Conservation (phyloP, 371 early-diverging fungal genomes). For the Neoconidiobolus thromboides region DNA sequence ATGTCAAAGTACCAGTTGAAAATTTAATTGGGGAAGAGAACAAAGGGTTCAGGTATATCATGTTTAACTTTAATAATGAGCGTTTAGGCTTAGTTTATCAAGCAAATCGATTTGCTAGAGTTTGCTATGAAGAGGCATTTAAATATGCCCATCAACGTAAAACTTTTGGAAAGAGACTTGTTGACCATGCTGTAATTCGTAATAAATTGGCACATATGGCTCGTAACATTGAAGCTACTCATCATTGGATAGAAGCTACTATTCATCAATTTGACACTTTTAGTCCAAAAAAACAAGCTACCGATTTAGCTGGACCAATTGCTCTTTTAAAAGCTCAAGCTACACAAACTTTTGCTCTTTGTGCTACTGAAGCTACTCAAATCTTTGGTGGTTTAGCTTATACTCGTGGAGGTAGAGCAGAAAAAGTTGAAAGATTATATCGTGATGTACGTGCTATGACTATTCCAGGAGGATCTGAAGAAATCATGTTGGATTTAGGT, state of each 20-base stretch:
- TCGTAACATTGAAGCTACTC: conserved; percentile 68
- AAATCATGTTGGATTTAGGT: conserved; percentile 59
- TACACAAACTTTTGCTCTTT: conserved; percentile 69
- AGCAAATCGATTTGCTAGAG: conserved; percentile 67
- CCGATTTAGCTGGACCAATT: conserved; percentile 67
- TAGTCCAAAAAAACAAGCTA: conserved; percentile 41
- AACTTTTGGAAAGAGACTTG: conserved; percentile 64
- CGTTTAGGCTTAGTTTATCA: conserved; percentile 60
- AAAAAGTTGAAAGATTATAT: conserved; percentile 67
- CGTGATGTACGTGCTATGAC: conserved; percentile 73
- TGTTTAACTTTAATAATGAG: conserved; percentile 62
- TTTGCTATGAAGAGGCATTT: conserved; percentile 67
- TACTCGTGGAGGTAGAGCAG: conserved; percentile 61
- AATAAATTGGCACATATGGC: conserved; percentile 58
- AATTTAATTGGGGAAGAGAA: conserved; percentile 72
- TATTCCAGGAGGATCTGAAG: conserved; percentile 83
- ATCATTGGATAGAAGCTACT: conserved; percentile 59
- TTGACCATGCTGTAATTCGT: conserved; percentile 44
- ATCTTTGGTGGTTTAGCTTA: conserved; percentile 81
- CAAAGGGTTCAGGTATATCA: conserved; percentile 65
- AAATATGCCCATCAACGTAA: conserved; percentile 73
- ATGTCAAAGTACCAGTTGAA: conserved; percentile 65
- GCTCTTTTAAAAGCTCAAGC: conserved; percentile 71
- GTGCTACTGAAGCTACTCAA: conserved; percentile 77
- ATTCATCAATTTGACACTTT: conserved; percentile 44